Conservation (phyloP, 768 basidiomycete species). For the Saitozyma sp. region DNA sequence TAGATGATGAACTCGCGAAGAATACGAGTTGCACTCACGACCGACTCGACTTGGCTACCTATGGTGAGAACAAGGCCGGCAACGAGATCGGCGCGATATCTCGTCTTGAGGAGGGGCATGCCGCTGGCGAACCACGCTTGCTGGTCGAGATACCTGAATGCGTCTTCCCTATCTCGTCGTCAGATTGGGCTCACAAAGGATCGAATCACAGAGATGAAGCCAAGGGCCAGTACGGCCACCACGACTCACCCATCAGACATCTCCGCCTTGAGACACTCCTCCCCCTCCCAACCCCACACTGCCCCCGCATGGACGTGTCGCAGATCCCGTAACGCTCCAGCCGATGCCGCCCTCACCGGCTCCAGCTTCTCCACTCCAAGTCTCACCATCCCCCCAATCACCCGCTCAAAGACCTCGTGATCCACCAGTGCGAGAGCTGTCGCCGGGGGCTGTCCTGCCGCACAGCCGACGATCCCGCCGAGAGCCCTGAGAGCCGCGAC, state of each 20-base stretch:
- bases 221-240: too few relatives aligned
- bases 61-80: conserved; percentile 67
- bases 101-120: conserved; percentile 28
- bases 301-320: conserved; percentile 7
- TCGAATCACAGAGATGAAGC: neutral
- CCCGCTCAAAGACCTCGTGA: conserved; percentile 18
- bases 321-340: conserved; percentile 10
- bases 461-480: conserved; percentile 6
- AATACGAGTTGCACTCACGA: conserved; percentile 59
- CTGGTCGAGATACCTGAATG: conserved; percentile 32
- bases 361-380: conserved; percentile 89
- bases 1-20: conserved; percentile 12
- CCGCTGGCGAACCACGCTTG: conserved; percentile 27
- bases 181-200: neutral
- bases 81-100: conserved; percentile 56
- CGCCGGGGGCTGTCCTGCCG: neutral
- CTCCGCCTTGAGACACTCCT: conserved; percentile 1
- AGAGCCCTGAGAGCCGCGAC: conserved; percentile 72
- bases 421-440: conserved; percentile 3
- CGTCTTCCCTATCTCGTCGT: conserved; percentile 7
- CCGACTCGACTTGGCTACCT: conserved; percentile 79
- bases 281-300: conserved; percentile 24
- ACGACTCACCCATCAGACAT: conserved; percentile 18
- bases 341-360: conserved; percentile 80
- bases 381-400: conserved; percentile 67